phyloP scores from a whole-genome alignment of 768 basidiomycete genomes.

The Mycena vitilis region DNA sequence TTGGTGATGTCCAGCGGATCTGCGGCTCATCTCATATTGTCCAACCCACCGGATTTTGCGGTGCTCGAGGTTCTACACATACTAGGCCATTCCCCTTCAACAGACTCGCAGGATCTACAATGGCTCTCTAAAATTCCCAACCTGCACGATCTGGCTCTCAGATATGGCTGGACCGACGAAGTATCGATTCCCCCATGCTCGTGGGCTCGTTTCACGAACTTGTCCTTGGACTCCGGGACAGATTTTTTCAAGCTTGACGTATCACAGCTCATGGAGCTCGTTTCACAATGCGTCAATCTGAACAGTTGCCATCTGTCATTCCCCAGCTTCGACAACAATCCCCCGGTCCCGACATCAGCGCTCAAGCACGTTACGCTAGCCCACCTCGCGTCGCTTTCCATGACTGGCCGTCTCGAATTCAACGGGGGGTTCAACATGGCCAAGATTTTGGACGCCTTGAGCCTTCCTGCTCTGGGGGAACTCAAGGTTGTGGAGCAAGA shows the following conservation, averaged over 20 bases:
- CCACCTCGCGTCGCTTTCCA: not conserved
- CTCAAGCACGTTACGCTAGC: not conserved
- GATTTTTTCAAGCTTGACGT: slow-evolving; percentile 2
- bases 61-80: too few relatives aligned
- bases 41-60: too few relatives aligned
- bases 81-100: too few relatives aligned
- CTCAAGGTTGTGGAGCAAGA: not conserved
- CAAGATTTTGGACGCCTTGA: not conserved
- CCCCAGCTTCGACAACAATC: not conserved
- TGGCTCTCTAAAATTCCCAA: too few relatives aligned
- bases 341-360: not conserved
- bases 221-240: not conserved
- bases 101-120: too few relatives aligned
- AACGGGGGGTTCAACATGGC: not conserved
- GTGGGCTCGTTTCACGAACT: too few relatives aligned
- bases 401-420: not conserved
- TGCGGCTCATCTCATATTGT: too few relatives aligned
- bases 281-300: slow-evolving; percentile 11
- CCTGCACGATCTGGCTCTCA: too few relatives aligned
- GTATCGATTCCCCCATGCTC: too few relatives aligned
- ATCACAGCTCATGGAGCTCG: not conserved
- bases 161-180: too few relatives aligned
- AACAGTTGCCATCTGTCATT: slow-evolving; percentile 1
- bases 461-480: not conserved
- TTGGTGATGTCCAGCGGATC: too few relatives aligned